Percentiles rank a stretch among this genome's conserved stretches.
These are phyloP conservation scores for Ulota crispa DNA, from an alignment of 225 moss, liverwort and hornwort genomes.

Conservation along the genomic window DNA sequence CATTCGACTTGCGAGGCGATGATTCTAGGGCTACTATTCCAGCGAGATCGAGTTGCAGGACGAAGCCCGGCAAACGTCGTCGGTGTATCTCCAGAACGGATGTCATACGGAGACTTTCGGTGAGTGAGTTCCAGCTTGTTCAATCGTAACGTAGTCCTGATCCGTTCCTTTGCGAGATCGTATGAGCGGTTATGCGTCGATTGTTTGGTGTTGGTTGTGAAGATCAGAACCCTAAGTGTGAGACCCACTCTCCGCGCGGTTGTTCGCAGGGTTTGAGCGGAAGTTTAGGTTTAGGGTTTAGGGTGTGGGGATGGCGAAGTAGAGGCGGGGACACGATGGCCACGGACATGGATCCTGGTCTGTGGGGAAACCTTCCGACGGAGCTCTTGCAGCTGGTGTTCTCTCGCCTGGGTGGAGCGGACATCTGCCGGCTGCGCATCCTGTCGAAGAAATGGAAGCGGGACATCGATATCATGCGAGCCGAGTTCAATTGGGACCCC, in stretches of 20 bases:
- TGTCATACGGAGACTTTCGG: constrained; percentile 17
- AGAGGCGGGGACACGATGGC: constrained; percentile 16
- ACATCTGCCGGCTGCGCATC: constrained; percentile 30
- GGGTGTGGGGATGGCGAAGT: constrained; percentile 21
- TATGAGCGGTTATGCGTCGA: neutral
- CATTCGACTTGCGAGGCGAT: neutral
- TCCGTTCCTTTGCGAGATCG: neutral
- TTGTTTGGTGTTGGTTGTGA: neutral
- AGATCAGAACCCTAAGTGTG: constrained; percentile 16
- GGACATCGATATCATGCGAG: constrained; percentile 31
- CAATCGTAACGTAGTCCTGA: neutral
- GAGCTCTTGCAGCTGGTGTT: constrained; percentile 40
- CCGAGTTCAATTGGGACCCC: constrained; percentile 34
- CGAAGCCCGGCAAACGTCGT: constrained; percentile 4
- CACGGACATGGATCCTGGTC: constrained; percentile 33
- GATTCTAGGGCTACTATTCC: neutral
- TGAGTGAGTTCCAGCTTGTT: neutral
- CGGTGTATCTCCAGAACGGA: constrained; percentile 8
- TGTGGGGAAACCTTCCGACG: constrained; percentile 28
- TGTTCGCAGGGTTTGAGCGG: constrained; percentile 8
- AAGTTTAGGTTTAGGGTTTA: constrained; percentile 1
- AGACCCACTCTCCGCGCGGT: neutral
- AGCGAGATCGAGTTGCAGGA: constrained; percentile 9
- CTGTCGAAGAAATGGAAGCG: constrained; percentile 37
- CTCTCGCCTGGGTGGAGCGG: constrained; percentile 28